Base-by-base conservation (phyloP, 192 early-diverging fungal genomes). In the Entomortierella parvispora region DNA sequence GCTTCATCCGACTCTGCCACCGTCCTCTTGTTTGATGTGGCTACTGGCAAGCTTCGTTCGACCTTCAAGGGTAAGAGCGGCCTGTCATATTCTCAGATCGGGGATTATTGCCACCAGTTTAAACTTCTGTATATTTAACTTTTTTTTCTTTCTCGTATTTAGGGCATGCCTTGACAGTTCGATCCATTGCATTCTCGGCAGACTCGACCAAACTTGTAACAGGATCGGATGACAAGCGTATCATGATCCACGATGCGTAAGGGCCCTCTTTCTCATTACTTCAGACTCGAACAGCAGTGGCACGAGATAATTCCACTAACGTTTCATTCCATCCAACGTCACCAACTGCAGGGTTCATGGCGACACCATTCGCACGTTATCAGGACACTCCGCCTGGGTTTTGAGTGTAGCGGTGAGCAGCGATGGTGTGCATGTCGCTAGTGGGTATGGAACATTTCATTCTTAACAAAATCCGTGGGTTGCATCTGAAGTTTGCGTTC, bases 171-270 rank as follows among this genome's bases (percentile, higher is more conserved):
- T 85, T 92, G 89, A 84, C 90, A 44, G 86, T 94, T 5, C 83
- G 94, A 53, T 83, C 88, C n/a, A 47, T 96, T 17, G 79, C 87
- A 18, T 96, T 95, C 72, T 86, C 91, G 0, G 87, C 88, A 9
- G 93, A 95, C 67, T 89, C 87, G 20, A 67, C 81, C 9, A 86
- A 85, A 2, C 79, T 94, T 0, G 68, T 95, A 23, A 90, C 90
- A 17, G 93, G 87, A 29, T 92, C 88, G n/a, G 94, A 96, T 65
- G 94, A 96, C 76, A 92, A 92, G 68, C 85, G 93, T 10, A 90
- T 95, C 43, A 77, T 77, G 74, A 77, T 77, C 15, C 54, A 77
- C 49, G 74, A 77, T 42, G 74, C 74, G 74, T 77, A 77, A 77
- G 66, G 33, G 37, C 3, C 11, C 6, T 4, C 12, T 5, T 26